phyloP scores from a whole-genome alignment of 805 yeast genomes.

The Yarrowia divulgata region DNA sequence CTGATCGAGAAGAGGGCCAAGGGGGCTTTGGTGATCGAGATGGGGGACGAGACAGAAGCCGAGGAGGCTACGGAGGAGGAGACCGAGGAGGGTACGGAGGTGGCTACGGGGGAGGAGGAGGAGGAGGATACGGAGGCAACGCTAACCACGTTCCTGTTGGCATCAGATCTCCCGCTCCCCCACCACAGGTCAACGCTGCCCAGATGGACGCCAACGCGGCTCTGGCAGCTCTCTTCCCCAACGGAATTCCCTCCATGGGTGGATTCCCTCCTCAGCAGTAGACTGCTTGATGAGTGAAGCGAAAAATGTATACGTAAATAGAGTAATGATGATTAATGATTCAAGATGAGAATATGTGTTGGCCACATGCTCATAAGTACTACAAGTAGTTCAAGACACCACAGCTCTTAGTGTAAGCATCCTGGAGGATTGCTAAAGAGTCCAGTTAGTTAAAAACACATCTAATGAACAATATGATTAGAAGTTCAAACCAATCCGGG shows the following conservation, averaged over 20 bases:
- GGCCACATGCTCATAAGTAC: too few relatives aligned
- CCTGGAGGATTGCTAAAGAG: too few relatives aligned
- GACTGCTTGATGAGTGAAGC: background rate
- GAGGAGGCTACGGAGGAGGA: slow-evolving; percentile 15
- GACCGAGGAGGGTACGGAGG: slow-evolving; percentile 29
- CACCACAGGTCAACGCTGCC: slow-evolving; percentile 21
- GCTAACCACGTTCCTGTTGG: slow-evolving; percentile 30
- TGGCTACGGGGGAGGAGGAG: slow-evolving; percentile 5
- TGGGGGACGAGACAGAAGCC: slow-evolving; percentile 7
- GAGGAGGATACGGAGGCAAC: slow-evolving; percentile 16
- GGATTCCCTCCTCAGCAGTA: slow-evolving; percentile 37
- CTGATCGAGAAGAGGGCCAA: slow-evolving; percentile 40
- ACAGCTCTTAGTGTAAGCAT: too few relatives aligned
- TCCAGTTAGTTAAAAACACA: too few relatives aligned
- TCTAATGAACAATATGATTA: too few relatives aligned
- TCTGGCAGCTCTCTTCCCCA: slow-evolving; percentile 38
- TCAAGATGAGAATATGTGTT: too few relatives aligned
- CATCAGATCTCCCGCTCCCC: slow-evolving; percentile 20
- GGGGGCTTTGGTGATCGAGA: slow-evolving; percentile 13
- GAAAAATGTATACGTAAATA: background rate
- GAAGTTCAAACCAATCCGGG: too few relatives aligned
- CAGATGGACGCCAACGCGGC: slow-evolving; percentile 40
- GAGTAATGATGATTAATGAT: slow-evolving; percentile 1
- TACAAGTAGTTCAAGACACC: too few relatives aligned
- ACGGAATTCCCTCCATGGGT: slow-evolving; percentile 36